Evolutionary conservation across 495 filamentous ascomycete genomes (phyloP), one percentile per base, ranked within the genome.

Genomic region (Cercophora samala): DNA sequence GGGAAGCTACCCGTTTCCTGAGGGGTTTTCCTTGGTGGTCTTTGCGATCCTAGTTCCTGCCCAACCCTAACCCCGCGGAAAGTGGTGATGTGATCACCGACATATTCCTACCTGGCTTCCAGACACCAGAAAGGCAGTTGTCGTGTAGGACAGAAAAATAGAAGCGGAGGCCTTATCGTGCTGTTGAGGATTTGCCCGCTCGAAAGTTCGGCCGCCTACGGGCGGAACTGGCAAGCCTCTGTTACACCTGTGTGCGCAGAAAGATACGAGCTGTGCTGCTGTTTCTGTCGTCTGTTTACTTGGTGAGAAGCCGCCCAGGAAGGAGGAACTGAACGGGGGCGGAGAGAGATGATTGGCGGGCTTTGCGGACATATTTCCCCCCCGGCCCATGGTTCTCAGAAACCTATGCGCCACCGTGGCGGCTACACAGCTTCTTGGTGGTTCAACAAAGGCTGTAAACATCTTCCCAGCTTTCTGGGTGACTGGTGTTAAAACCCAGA

Each of bases 361-460:
- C n/a, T 56, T 23, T 21, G 6, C 18, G 53, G n/a, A 18, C 17
- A 54, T 18, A 54, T 9, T 18, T n/a, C n/a, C n/a, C n/a, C n/a
- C n/a, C n/a, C n/a, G n/a, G n/a, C n/a, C 52, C 52, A 54, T 18
- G 52, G 52, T 18, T 18, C 52, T 54, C 17, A 21, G 17, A 56
- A 56, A 56, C 53, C 53, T 56, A 56, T 56, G 53, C 53, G 53
- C 53, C 53, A 21, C 22, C 8, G 53, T 56, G 53, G 53, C 53
- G 53, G 53, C 53, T 56, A 56, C 53, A 22, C 22, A 21, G 13
- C n/a, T 56, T 18, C 53, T 3, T 56, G 53, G 5, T 56, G n/a
- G 53, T 18, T 46, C 37, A 13, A 56, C 53, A 56, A 56, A 23
- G 22, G 53, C 53, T 56, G 53, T 5, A 56, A 56, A 19, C 53